These are phyloP conservation scores for Candida ovalis DNA, from an alignment of 805 yeast species.

Conservation along the genomic window DNA sequence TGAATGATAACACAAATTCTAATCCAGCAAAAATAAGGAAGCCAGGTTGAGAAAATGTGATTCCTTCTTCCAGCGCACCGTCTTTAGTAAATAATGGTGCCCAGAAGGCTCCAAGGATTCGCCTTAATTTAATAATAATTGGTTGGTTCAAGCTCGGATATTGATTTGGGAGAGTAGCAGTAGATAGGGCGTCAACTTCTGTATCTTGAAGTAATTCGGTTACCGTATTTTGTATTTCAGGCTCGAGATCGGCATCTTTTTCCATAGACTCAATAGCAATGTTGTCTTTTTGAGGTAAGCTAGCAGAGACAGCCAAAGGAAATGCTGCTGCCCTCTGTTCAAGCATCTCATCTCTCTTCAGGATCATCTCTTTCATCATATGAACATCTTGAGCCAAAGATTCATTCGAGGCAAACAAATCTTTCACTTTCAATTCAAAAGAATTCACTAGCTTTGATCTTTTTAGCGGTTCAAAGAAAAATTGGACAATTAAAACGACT, in stretches of 20 bases:
- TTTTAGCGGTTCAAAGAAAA: conserved; percentile 94
- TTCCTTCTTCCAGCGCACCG: not conserved
- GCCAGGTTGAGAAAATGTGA: not conserved
- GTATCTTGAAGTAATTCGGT: too few relatives aligned
- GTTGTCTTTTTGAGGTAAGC: not conserved
- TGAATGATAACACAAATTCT: not conserved
- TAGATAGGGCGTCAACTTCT: not conserved
- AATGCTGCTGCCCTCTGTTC: not conserved
- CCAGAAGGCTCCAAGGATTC: not conserved
- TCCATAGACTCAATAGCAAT: not conserved
- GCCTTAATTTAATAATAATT: not conserved
- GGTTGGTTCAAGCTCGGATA: not conserved
- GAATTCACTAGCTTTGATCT: conserved; percentile 73
- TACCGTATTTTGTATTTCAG: too few relatives aligned
- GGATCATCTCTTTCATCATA: conserved; percentile 16
- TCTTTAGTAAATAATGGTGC: not conserved
- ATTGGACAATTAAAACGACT: conserved; percentile 75
- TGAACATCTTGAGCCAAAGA: conserved; percentile 15
- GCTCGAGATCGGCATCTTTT: not conserved
- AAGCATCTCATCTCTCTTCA: conserved; percentile 5
- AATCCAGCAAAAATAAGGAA: not conserved
- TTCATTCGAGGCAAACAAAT: conserved; percentile 38
- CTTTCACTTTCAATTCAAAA: conserved; percentile 76
- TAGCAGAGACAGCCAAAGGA: not conserved
- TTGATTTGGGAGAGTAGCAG: not conserved